Percentiles rank a stretch among this genome's conserved stretches.
phyloP scores from a whole-genome alignment of 306 rosid genomes.

The Cucumis melo region DNA sequence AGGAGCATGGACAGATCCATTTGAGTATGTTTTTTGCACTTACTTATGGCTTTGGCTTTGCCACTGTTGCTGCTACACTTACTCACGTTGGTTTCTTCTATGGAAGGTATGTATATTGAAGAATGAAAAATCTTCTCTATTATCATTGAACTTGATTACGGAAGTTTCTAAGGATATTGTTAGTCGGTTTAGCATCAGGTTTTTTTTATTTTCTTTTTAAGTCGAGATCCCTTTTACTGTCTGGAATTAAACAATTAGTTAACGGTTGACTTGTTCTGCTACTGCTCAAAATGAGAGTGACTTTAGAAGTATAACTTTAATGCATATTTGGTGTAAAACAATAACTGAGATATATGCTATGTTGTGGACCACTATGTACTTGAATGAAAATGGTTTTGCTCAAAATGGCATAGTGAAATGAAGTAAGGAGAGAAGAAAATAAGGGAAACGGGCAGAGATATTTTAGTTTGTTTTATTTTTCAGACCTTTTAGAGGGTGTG shows the following conservation, averaged over 20 bases:
- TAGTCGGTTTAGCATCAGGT: not conserved
- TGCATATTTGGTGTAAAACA: not conserved
- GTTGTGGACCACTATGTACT: not conserved
- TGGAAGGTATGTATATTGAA: conserved; percentile 6
- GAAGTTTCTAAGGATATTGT: not conserved
- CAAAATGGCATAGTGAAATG: not conserved
- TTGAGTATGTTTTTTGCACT: conserved; percentile 4
- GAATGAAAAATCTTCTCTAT: not conserved
- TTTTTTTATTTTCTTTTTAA: not conserved
- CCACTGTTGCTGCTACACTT: conserved; percentile 1
- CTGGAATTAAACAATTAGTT: not conserved
- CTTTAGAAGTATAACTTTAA: not conserved
- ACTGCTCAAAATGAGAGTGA: not conserved
- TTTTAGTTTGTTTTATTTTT: too few species aligned
- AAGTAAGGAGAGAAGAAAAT: too few species aligned
- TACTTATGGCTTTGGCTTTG: conserved; percentile 1
- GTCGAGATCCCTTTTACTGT: not conserved
- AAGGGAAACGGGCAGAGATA: too few species aligned
- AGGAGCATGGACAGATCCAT: not conserved
- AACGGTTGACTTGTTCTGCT: not conserved
- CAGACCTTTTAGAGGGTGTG: too few species aligned
- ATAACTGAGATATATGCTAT: not conserved
- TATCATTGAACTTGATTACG: not conserved
- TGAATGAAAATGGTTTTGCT: not conserved
- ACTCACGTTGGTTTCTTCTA: conserved; percentile 3